Evolutionary conservation across 495 filamentous ascomycete species (phyloP).

Genomic region (Aspergillus wentii): DNA sequence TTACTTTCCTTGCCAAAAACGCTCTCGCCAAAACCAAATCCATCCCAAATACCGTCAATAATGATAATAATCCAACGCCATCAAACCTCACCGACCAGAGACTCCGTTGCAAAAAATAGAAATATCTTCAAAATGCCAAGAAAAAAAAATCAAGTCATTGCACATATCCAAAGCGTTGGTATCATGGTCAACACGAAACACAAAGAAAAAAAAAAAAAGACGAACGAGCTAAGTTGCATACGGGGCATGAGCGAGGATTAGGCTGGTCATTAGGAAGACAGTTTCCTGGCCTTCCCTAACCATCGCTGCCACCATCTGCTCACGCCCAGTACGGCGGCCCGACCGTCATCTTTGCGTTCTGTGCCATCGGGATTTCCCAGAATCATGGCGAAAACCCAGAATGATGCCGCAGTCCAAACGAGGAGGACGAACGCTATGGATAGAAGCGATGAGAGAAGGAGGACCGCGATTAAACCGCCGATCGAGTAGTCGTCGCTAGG

Average conservation of each 20-base stretch:
- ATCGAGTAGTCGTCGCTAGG: conserved; percentile 25
- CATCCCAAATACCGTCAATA: no score
- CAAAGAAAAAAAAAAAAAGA: conserved; percentile 5
- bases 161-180: conserved; percentile 6
- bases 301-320: conserved; percentile 59
- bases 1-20: no score
- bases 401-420: conserved; percentile 56
- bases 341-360: conserved; percentile 57
- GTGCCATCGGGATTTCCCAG: conserved; percentile 61
- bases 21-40: no score
- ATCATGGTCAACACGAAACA: neutral
- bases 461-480: conserved; percentile 40
- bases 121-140: no score
- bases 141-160: conserved; percentile 10
- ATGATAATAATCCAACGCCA: no score
- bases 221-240: neutral
- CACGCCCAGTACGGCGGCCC: conserved; percentile 55
- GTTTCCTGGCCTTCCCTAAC: conserved; percentile 39
- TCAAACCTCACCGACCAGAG: no score
- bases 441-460: conserved; percentile 50
- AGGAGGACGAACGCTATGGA: conserved; percentile 48
- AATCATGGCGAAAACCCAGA: conserved; percentile 59
- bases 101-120: neutral
- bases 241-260: conserved; percentile 6
- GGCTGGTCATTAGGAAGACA: no score